A percentile compares a stretch with the other conserved stretches of the same genome.
Evolutionary conservation across 139 green algal genomes (phyloP).

Genomic region (Diplosphaera chodatii): DNA sequence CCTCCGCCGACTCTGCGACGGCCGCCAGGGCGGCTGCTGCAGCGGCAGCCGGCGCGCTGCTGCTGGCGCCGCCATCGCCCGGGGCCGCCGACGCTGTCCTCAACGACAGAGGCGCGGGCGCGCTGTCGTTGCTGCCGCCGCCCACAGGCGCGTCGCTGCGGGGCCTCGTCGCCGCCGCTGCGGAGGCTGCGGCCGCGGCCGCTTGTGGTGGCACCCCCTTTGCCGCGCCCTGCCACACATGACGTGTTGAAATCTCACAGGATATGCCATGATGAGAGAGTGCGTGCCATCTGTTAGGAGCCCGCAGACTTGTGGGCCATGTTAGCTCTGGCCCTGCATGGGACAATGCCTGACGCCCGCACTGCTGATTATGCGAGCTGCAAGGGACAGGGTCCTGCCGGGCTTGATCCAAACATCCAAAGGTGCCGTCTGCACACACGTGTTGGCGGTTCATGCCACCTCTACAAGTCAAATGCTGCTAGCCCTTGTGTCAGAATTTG

Average conservation of each 20-base stretch:
- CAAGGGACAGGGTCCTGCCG: not conserved
- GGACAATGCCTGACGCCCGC: no score
- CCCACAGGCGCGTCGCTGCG: not conserved
- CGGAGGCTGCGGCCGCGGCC: slow-evolving; percentile 2
- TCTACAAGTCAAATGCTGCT: not conserved
- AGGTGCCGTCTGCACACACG: slow-evolving; percentile 2
- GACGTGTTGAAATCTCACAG: not conserved
- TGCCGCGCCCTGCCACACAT: not conserved
- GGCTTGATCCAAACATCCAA: not conserved
- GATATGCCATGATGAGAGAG: not conserved
- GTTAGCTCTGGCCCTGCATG: no score
- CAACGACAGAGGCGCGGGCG: no score
- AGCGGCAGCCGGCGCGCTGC: no score
- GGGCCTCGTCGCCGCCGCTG: not conserved
- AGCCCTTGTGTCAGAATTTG: no score
- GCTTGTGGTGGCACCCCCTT: not conserved
- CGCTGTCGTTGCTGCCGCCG: not conserved
- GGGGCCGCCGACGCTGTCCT: no score
- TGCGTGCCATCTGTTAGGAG: no score
- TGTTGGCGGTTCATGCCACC: not conserved
- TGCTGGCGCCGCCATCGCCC: not conserved
- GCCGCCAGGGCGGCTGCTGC: no score
- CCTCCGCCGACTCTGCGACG: not conserved
- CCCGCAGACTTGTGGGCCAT: no score
- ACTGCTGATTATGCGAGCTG: no score